These are phyloP conservation scores for Fusarium bactridioides DNA, from an alignment of 2,329 filamentous ascomycete genomes.

Conservation along the genomic window DNA sequence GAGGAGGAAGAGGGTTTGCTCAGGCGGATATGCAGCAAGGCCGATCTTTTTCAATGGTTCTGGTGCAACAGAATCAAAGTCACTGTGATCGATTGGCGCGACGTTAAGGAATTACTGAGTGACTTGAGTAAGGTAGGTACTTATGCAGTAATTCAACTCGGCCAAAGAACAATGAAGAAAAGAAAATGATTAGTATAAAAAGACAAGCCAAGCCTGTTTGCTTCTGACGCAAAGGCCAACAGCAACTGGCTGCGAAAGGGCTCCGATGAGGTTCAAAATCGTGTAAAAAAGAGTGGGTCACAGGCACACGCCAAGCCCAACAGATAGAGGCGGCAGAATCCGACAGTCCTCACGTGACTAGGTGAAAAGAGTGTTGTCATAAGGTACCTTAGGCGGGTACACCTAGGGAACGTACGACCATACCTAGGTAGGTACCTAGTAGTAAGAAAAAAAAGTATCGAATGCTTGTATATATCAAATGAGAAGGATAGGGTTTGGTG, in stretches of 20 bases:
- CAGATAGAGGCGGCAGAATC: not conserved
- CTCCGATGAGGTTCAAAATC: slow-evolving; percentile 41
- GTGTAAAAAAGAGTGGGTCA: slow-evolving; percentile 38
- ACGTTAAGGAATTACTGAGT: not conserved
- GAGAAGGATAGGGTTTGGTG: not conserved
- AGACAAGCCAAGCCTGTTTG: slow-evolving; percentile 27
- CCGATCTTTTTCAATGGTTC: slow-evolving; percentile 15
- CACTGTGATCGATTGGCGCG: slow-evolving; percentile 16
- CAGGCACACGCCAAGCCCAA: not conserved
- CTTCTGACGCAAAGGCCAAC: slow-evolving; percentile 33
- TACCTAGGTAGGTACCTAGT: too few species aligned
- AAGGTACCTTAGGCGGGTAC: too few species aligned
- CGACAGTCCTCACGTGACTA: slow-evolving; percentile 11
- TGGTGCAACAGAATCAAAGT: slow-evolving; percentile 18
- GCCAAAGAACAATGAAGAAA: slow-evolving; percentile 8
- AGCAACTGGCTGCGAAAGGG: slow-evolving; percentile 10
- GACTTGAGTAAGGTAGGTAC: not conserved
- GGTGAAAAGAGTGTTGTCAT: not conserved
- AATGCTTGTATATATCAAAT: not conserved
- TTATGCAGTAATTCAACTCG: not conserved
- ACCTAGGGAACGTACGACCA: too few species aligned
- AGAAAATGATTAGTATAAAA: slow-evolving; percentile 20
- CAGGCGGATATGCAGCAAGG: slow-evolving; percentile 20
- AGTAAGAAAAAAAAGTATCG: not conserved
- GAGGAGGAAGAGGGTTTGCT: slow-evolving; percentile 11